A percentile compares a stretch with the other conserved stretches of the same genome.
phyloP scores from a whole-genome alignment of 352 stramenopile species.

The Plasmopara halstedii region DNA sequence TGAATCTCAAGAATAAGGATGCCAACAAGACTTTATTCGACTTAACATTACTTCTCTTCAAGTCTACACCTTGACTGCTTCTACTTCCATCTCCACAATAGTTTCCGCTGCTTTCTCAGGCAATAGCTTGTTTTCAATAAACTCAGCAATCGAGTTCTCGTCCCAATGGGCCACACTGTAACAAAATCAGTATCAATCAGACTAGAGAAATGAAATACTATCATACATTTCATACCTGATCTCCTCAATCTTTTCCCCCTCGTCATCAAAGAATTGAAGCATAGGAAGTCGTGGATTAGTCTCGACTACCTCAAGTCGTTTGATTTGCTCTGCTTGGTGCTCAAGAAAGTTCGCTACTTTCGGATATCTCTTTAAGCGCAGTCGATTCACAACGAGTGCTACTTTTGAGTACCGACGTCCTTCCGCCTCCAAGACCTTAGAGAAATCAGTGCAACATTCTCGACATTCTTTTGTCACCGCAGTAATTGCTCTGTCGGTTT shows the following conservation, averaged over 20 bases:
- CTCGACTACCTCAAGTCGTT: slow-evolving; percentile 44
- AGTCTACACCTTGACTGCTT: slow-evolving; percentile 13
- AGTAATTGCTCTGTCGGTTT: slow-evolving; percentile 3
- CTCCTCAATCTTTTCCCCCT: slow-evolving; percentile 46
- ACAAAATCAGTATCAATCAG: slow-evolving; percentile 4
- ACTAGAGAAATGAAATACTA: slow-evolving; percentile 1
- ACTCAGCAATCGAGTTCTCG: slow-evolving; percentile 66
- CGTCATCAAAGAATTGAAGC: slow-evolving; percentile 55
- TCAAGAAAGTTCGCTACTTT: slow-evolving; percentile 67
- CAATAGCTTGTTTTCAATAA: slow-evolving; percentile 53
- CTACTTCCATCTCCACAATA: slow-evolving; percentile 17
- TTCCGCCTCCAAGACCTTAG: slow-evolving; percentile 22
- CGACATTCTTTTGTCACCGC: slow-evolving; percentile 26
- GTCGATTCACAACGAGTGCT: slow-evolving; percentile 46
- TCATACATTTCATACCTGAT: slow-evolving; percentile 31
- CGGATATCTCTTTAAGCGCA: slow-evolving; percentile 49
- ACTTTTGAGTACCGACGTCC: slow-evolving; percentile 32
- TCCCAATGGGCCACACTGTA: slow-evolving; percentile 62
- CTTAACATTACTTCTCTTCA: neutral
- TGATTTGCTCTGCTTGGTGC: slow-evolving; percentile 32
- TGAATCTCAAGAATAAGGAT: neutral
- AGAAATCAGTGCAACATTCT: slow-evolving; percentile 45
- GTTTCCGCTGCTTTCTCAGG: slow-evolving; percentile 12
- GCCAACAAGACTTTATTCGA: neutral
- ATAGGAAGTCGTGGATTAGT: slow-evolving; percentile 39